These are phyloP conservation scores for Wallemia ichthyophaga DNA, from an alignment of 1,284 basidiomycete genomes.

Conservation along the genomic window DNA sequence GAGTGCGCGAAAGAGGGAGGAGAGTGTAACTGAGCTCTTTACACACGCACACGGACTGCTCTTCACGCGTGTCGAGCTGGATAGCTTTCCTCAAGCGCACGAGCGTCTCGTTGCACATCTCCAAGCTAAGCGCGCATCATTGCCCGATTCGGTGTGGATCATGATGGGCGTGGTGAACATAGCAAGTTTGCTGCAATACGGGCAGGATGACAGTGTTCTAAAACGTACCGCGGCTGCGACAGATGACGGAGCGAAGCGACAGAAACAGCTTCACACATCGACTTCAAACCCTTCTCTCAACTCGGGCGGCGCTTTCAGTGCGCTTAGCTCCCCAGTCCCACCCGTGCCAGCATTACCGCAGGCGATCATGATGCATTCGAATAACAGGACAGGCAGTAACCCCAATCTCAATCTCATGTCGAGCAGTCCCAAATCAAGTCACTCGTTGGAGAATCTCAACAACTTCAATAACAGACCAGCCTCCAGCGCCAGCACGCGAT, in stretches of 20 bases:
- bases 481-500: slow-evolving; percentile 2
- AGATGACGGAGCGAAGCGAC: neutral
- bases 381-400: neutral
- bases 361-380: slow-evolving; percentile 9
- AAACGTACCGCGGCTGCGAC: slow-evolving; percentile 15
- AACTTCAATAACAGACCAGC: slow-evolving; percentile 1
- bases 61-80: slow-evolving; percentile 74
- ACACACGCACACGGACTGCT: slow-evolving; percentile 80
- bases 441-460: slow-evolving; percentile 4
- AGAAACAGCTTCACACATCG: neutral
- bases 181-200: slow-evolving; percentile 57
- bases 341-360: slow-evolving; percentile 4
- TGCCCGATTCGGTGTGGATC: slow-evolving; percentile 66
- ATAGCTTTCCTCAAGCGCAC: slow-evolving; percentile 53
- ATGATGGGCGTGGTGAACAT: slow-evolving; percentile 78
- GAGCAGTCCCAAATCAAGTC: neutral
- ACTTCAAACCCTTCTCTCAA: slow-evolving; percentile 1
- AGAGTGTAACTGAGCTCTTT: slow-evolving; percentile 51
- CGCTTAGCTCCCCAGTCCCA: neutral
- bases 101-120: slow-evolving; percentile 62
- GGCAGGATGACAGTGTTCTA: slow-evolving; percentile 38
- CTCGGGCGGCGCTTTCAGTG: neutral
- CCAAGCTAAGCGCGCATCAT: slow-evolving; percentile 22
- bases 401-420: neutral
- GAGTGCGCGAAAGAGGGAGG: slow-evolving; percentile 32